Evolutionary conservation across 305 asterid species (phyloP).

Genomic region (Solanum aculeatissimum): DNA sequence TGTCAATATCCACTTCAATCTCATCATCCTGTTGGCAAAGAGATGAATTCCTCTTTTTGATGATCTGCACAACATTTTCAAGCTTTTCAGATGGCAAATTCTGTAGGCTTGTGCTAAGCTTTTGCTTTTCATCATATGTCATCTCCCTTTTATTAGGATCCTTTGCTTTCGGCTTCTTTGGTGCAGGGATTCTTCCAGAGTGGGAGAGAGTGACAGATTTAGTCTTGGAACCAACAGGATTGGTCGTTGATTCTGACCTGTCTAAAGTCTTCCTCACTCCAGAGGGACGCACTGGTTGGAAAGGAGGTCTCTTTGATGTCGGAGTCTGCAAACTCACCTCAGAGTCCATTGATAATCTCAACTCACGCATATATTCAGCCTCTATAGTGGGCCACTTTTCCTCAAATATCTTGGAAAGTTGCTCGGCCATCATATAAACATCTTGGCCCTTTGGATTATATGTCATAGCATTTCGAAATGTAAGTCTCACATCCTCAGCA

Average conservation of each 20-base stretch:
- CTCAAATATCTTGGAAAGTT: conserved; percentile 44
- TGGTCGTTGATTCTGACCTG: conserved; percentile 21
- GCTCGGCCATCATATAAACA: conserved; percentile 71
- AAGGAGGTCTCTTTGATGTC: conserved; percentile 26
- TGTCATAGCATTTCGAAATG: conserved; percentile 62
- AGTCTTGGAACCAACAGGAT: conserved; percentile 20
- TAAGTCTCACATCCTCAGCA: conserved; percentile 67
- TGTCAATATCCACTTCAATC: conserved; percentile 61
- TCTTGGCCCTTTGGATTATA: conserved; percentile 71
- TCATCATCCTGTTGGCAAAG: conserved; percentile 60
- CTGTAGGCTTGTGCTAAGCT: conserved; percentile 49
- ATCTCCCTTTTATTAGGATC: conserved; percentile 61
- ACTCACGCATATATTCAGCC: conserved; percentile 36
- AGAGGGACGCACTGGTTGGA: conserved; percentile 17
- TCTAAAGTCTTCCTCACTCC: conserved; percentile 17
- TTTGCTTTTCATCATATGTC: conserved; percentile 66
- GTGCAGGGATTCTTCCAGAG: conserved; percentile 28
- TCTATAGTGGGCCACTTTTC: conserved; percentile 50
- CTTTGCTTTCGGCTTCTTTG: conserved; percentile 65
- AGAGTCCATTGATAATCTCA: conserved; percentile 20
- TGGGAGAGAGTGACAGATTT: conserved; percentile 16
- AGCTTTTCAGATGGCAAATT: conserved; percentile 61
- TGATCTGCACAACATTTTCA: conserved; percentile 55
- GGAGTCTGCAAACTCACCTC: conserved; percentile 35
- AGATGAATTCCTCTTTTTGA: conserved; percentile 49